These are phyloP conservation scores for Aulographum hederae DNA, from an alignment of 2,329 filamentous ascomycete species.

Conservation along the genomic window DNA sequence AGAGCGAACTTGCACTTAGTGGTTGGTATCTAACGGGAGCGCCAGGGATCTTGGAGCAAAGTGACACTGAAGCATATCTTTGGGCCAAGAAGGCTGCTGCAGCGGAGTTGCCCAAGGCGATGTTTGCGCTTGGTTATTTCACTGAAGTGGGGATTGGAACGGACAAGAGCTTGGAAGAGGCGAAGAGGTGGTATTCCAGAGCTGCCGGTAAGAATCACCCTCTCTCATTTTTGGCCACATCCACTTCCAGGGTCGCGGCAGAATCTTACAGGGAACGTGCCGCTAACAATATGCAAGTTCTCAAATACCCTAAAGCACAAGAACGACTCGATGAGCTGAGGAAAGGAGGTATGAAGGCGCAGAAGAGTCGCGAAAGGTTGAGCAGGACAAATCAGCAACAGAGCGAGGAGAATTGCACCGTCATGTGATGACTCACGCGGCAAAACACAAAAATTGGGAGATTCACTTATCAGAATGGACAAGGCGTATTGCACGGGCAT, in stretches of 20 bases:
- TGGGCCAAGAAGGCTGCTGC: constrained; percentile 91
- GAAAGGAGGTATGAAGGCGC: constrained; percentile 51
- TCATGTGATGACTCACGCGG: constrained; percentile 45
- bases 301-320: constrained; percentile 85
- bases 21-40: constrained; percentile 79
- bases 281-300: too few species aligned
- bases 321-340: constrained; percentile 88
- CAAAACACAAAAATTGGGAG: too few species aligned
- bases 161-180: constrained; percentile 74
- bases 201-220: constrained; percentile 61
- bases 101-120: constrained; percentile 64
- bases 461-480: too few species aligned
- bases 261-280: neutral
- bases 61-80: constrained; percentile 87
- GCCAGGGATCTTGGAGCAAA: constrained; percentile 75
- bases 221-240: neutral
- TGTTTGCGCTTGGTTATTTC: constrained; percentile 97
- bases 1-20: constrained; percentile 50
- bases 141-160: constrained; percentile 89
- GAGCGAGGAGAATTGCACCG: constrained; percentile 70
- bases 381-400: constrained; percentile 68
- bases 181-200: constrained; percentile 95
- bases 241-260: constrained; percentile 1
- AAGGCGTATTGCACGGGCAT: too few species aligned
- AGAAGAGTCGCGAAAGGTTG: constrained; percentile 60